Conservation (phyloP, 768 basidiomycete genomes). For the Lactifluus piperatus region DNA sequence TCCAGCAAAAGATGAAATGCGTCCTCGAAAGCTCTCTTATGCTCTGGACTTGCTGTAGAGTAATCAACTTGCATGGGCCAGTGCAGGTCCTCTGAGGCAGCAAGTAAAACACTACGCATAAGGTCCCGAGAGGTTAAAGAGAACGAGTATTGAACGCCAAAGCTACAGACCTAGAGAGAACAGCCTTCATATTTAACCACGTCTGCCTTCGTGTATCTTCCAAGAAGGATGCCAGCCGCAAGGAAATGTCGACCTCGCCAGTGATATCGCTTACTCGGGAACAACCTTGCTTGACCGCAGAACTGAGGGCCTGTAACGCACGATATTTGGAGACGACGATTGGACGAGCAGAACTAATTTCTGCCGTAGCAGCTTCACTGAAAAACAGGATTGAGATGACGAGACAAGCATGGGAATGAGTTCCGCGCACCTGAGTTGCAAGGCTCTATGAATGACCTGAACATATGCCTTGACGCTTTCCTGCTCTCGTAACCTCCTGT, state of each 20-base stretch:
- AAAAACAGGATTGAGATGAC: background rate
- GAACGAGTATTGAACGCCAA: background rate
- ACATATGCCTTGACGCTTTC: conserved; percentile 71
- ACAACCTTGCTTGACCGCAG: conserved; percentile 38
- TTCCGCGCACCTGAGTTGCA: conserved; percentile 54
- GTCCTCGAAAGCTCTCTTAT: conserved; percentile 59
- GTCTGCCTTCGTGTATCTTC: conserved; percentile 56
- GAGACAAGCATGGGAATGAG: background rate
- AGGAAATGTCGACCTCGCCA: conserved; percentile 32
- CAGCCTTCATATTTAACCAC: conserved; percentile 67
- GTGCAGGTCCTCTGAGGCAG: conserved; percentile 61
- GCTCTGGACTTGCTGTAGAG: conserved; percentile 36
- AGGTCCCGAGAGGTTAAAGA: conserved; percentile 5
- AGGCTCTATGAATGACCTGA: conserved; percentile 57
- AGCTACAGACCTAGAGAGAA: conserved; percentile 45
- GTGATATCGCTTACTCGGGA: conserved; percentile 36
- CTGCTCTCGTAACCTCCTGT: conserved; percentile 68
- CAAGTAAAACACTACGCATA: conserved; percentile 45
- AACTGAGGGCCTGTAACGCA: conserved; percentile 52
- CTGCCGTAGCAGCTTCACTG: conserved; percentile 52
- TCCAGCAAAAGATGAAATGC: conserved; percentile 70
- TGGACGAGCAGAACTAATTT: conserved; percentile 36
- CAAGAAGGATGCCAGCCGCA: conserved; percentile 57
- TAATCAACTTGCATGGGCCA: conserved; percentile 83
- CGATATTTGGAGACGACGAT: conserved; percentile 48